Evolutionary conservation across 2,329 filamentous ascomycete genomes (phyloP).

Genomic region (Cryphonectria radicalis): DNA sequence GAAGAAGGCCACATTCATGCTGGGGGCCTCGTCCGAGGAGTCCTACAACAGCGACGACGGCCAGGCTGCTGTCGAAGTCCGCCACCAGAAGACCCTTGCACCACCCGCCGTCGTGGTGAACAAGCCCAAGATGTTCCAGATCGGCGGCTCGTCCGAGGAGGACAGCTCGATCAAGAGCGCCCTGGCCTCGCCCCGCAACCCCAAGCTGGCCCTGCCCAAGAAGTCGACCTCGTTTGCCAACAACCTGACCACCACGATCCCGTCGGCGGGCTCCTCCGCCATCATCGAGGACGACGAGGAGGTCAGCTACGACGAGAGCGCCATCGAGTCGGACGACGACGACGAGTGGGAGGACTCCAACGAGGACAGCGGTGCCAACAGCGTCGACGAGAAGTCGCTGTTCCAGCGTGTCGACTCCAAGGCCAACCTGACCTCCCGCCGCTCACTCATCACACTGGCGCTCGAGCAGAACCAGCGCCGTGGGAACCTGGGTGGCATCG

Average conservation of each 20-base stretch:
- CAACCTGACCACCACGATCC: conserved; percentile 70
- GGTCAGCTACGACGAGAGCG: conserved; percentile 77
- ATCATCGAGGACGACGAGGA: conserved; percentile 55
- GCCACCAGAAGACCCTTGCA: conserved; percentile 33
- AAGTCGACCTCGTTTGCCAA: conserved; percentile 85
- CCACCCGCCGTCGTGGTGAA: conserved; percentile 38
- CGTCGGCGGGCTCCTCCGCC: conserved; percentile 46
- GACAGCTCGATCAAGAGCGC: conserved; percentile 72
- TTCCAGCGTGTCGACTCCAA: conserved; percentile 93
- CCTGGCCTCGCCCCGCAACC: conserved; percentile 49
- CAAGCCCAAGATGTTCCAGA: conserved; percentile 53
- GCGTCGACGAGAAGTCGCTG: conserved; percentile 75
- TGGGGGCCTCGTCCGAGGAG: conserved; percentile 80
- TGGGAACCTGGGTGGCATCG: conserved; percentile 69
- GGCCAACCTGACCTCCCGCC: conserved; percentile 80
- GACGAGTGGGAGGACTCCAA: conserved; percentile 68
- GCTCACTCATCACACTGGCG: conserved; percentile 87
- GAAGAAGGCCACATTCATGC: conserved; percentile 67
- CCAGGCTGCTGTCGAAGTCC: conserved; percentile 53
- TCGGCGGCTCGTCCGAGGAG: conserved; percentile 71
- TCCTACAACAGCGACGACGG: conserved; percentile 68
- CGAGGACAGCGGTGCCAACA: conserved; percentile 82
- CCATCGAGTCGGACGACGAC: conserved; percentile 75
- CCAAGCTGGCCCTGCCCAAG: conserved; percentile 55
- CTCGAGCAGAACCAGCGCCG: conserved; percentile 78